These are phyloP conservation scores for Boletus insuetus DNA, from an alignment of 768 basidiomycete genomes.

Conservation along the genomic window DNA sequence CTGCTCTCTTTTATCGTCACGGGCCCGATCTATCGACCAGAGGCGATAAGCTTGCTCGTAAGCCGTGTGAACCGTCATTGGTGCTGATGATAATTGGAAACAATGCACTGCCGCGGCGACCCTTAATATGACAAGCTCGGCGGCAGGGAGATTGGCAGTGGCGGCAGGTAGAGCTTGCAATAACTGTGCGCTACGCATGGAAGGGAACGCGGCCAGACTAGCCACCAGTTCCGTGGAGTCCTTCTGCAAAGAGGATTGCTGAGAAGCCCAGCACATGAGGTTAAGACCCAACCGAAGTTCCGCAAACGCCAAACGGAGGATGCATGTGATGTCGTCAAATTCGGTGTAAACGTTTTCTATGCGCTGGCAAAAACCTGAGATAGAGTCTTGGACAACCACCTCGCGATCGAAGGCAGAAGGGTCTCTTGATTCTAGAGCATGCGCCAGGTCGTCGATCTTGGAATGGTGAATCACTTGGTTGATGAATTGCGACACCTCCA, in stretches of 20 bases:
- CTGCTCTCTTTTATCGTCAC: conserved; percentile 59
- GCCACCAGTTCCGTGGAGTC: conserved; percentile 25
- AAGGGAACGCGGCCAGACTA: conserved; percentile 53
- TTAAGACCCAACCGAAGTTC: conserved; percentile 73
- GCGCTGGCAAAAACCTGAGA: conserved; percentile 74
- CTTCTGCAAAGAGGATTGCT: conserved; percentile 14
- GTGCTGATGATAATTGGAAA: conserved; percentile 6
- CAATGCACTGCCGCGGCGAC: conserved; percentile 41
- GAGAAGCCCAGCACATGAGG: conserved; percentile 36
- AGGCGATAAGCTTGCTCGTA: conserved; percentile 76
- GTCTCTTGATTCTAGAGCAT: conserved; percentile 36
- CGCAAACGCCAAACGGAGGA: conserved; percentile 64
- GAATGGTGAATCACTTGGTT: conserved; percentile 47
- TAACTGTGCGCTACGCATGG: conserved; percentile 40
- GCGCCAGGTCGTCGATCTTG: conserved; percentile 50
- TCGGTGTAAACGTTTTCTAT: conserved; percentile 65
- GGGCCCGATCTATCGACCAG: conserved; percentile 80
- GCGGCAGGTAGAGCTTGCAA: conserved; percentile 29
- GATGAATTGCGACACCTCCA: conserved; percentile 75
- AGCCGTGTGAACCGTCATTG: conserved; percentile 38
- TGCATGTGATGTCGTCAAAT: conserved; percentile 65
- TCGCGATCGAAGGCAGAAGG: conserved; percentile 51
- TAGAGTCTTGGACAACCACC: conserved; percentile 72
- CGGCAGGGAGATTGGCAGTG: conserved; percentile 16
- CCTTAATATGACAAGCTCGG: conserved; percentile 38